Percentiles rank a stretch among this genome's conserved stretches.
These are phyloP conservation scores for Candida ovalis DNA, from an alignment of 805 yeast genomes.

Conservation along the genomic window DNA sequence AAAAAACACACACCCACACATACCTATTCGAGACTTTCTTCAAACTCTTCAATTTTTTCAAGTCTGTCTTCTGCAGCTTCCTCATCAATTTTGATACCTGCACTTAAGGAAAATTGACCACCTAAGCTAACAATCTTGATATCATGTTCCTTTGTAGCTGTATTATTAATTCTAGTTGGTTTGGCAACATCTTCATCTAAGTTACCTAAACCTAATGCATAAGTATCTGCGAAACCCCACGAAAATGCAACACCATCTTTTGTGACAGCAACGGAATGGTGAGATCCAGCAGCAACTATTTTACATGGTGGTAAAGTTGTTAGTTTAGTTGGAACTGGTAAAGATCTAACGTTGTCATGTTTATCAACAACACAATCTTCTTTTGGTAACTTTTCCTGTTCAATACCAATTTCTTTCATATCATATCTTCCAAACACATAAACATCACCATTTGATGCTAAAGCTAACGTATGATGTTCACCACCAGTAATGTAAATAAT, in stretches of 20 bases:
- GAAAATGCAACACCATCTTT: slow-evolving; percentile 82
- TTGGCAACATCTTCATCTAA: slow-evolving; percentile 81
- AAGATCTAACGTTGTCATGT: slow-evolving; percentile 75
- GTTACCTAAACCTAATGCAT: slow-evolving; percentile 88
- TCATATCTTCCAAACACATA: slow-evolving; percentile 89
- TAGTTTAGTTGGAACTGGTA: slow-evolving; percentile 79
- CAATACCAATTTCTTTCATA: slow-evolving; percentile 88
- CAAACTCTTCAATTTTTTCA: slow-evolving; percentile 50
- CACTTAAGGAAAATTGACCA: slow-evolving; percentile 92
- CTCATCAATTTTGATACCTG: slow-evolving; percentile 62
- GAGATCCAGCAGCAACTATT: slow-evolving; percentile 78
- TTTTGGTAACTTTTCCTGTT: slow-evolving; percentile 60
- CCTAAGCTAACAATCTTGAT: slow-evolving; percentile 84
- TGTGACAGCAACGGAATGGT: slow-evolving; percentile 85
- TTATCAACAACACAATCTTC: slow-evolving; percentile 68
- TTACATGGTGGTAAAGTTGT: slow-evolving; percentile 53
- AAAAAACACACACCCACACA: background rate
- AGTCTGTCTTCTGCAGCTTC: slow-evolving; percentile 47
- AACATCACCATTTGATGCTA: slow-evolving; percentile 68
- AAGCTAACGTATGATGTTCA: slow-evolving; percentile 86
- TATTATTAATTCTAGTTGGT: slow-evolving; percentile 88
- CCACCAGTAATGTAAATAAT: slow-evolving; percentile 78
- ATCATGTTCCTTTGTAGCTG: slow-evolving; percentile 82
- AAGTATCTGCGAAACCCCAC: slow-evolving; percentile 98
- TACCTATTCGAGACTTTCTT: slow-evolving; percentile 26